A percentile compares a stretch with the other conserved stretches of the same genome.
phyloP scores from a whole-genome alignment of 208 protist genomes.

The Crithidia bombi region DNA sequence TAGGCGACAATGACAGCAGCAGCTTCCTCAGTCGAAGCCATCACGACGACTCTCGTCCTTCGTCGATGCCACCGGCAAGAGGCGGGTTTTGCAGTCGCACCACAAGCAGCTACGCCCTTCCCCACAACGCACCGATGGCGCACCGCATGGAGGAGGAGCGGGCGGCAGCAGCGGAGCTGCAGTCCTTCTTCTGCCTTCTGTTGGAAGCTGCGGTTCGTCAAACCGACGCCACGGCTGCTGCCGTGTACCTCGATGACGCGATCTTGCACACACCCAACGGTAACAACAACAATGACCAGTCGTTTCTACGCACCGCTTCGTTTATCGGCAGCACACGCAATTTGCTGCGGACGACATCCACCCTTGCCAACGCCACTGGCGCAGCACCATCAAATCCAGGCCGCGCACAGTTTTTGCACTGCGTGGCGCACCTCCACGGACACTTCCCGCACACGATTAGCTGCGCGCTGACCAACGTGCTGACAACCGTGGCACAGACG shows the following conservation, averaged over 20 bases:
- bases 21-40: neutral
- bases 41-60: neutral
- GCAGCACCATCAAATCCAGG: neutral
- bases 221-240: conserved; percentile 53
- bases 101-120: neutral
- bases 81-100: neutral
- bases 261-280: neutral
- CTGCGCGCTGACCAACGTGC: conserved; percentile 49
- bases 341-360: neutral
- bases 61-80: neutral
- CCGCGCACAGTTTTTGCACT: conserved; percentile 51
- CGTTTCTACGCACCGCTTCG: neutral
- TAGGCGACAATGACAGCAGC: neutral
- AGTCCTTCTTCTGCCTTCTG: conserved; percentile 70
- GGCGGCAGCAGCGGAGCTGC: conserved; percentile 43
- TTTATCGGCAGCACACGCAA: neutral
- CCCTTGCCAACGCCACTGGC: neutral
- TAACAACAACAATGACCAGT: neutral
- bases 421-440: conserved; percentile 57
- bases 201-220: conserved; percentile 60
- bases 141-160: conserved; percentile 34
- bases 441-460: conserved; percentile 69
- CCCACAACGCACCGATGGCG: conserved; percentile 22
- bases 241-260: conserved; percentile 59
- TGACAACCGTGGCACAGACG: conserved; percentile 59